A percentile compares a stretch with the other conserved stretches of the same genome.
These are phyloP conservation scores for Triangularia verruculosa DNA, from an alignment of 2,329 filamentous ascomycete genomes.

Conservation along the genomic window DNA sequence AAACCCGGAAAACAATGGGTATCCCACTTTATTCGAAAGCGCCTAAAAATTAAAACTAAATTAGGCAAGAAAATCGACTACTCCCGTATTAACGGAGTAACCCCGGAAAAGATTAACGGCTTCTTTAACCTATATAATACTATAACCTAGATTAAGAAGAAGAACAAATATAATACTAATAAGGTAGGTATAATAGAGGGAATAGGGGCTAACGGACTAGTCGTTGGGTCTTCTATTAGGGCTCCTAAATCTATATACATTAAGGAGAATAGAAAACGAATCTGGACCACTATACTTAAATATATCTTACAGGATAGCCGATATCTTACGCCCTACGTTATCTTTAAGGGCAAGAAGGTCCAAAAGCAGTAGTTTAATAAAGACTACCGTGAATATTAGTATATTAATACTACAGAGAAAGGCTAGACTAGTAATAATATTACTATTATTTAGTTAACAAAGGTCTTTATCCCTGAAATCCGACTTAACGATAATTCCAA, in stretches of 20 bases:
- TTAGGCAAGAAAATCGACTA: no score
- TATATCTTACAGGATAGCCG: background rate
- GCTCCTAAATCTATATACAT: background rate
- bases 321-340: background rate
- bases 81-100: no score
- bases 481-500: no score
- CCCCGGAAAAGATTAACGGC: no score
- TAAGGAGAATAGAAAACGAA: background rate
- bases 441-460: no score
- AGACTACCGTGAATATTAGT: background rate
- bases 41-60: no score
- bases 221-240: background rate
- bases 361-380: background rate
- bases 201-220: background rate
- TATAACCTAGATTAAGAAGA: background rate
- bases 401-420: background rate
- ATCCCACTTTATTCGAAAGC: no score
- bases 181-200: conserved; percentile 4
- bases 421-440: no score
- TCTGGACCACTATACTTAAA: conserved; percentile 4
- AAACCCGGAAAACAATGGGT: no score
- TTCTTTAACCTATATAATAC: no score
- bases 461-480: no score
- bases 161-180: background rate
- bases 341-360: conserved; percentile 6